Evolutionary conservation across 164 flowering plant species (phyloP).

Genomic region (Vitis riparia): DNA sequence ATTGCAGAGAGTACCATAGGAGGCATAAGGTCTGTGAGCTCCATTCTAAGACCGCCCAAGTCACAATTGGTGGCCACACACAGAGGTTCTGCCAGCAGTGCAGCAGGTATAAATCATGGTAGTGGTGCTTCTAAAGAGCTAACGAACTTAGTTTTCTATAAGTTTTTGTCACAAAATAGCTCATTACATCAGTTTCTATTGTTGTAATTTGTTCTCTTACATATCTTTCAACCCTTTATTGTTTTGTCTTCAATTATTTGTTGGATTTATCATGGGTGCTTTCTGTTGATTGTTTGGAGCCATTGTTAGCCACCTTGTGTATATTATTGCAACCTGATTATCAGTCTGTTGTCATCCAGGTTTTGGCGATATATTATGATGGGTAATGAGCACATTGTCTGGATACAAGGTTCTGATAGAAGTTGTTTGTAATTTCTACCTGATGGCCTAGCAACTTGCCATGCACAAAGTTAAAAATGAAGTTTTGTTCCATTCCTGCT

Average conservation of each 20-base stretch:
- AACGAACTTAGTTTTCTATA: neutral
- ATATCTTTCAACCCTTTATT: neutral
- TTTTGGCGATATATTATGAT: too few relatives aligned
- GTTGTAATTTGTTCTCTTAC: neutral
- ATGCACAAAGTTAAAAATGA: too few relatives aligned
- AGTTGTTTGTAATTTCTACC: too few relatives aligned
- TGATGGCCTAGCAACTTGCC: too few relatives aligned
- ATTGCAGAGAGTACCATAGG: conserved; percentile 76
- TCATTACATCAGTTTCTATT: neutral
- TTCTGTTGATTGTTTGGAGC: too few relatives aligned
- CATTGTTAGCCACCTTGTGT: too few relatives aligned
- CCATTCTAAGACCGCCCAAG: conserved; percentile 75
- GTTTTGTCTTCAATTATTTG: neutral
- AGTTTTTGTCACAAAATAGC: neutral
- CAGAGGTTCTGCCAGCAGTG: conserved; percentile 92
- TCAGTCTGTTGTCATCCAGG: too few relatives aligned
- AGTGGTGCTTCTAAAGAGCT: neutral
- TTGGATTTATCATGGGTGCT: neutral
- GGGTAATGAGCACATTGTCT: too few relatives aligned
- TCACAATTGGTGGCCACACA: conserved; percentile 62
- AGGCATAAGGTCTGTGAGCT: conserved; percentile 86
- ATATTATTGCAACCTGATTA: too few relatives aligned
- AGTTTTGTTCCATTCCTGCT: too few relatives aligned
- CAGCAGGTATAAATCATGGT: conserved; percentile 52
- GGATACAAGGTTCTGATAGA: too few relatives aligned